Evolutionary conservation across 2,329 filamentous ascomycete genomes (phyloP).

Genomic region (Apiospora hydei): DNA sequence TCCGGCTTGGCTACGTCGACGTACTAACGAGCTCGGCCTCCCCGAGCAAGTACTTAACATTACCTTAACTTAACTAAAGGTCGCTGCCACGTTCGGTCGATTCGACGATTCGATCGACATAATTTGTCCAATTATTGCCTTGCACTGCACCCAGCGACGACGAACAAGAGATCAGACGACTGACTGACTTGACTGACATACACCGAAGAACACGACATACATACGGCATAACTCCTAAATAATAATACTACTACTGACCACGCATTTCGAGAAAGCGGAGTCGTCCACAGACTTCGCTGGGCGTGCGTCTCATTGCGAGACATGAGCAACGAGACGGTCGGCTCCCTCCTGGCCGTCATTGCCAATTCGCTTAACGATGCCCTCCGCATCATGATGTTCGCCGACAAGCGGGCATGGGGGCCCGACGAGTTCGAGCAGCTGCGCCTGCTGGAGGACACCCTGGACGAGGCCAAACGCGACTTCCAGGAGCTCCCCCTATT

Average conservation of each 20-base stretch:
- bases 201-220: background rate
- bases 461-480: slow-evolving; percentile 67
- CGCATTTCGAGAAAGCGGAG: slow-evolving; percentile 18
- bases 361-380: slow-evolving; percentile 61
- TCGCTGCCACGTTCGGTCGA: background rate
- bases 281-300: background rate
- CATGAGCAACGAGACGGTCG: slow-evolving; percentile 60
- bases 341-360: slow-evolving; percentile 64
- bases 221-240: background rate
- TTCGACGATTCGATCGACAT: background rate
- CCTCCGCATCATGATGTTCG: slow-evolving; percentile 61
- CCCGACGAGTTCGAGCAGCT: slow-evolving; percentile 67
- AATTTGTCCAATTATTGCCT: background rate
- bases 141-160: background rate
- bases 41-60: slow-evolving; percentile 2
- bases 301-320: slow-evolving; percentile 30
- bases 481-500: slow-evolving; percentile 64
- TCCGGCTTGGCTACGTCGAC: slow-evolving; percentile 8
- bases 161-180: background rate
- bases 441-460: slow-evolving; percentile 59
- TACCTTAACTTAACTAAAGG: background rate
- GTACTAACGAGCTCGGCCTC: background rate
- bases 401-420: slow-evolving; percentile 66
- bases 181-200: background rate
- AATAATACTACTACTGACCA: background rate